A percentile compares a stretch with the other conserved stretches of the same genome.
Evolutionary conservation across 495 filamentous ascomycete genomes (phyloP).

Genomic region (Neurospora cerealis): DNA sequence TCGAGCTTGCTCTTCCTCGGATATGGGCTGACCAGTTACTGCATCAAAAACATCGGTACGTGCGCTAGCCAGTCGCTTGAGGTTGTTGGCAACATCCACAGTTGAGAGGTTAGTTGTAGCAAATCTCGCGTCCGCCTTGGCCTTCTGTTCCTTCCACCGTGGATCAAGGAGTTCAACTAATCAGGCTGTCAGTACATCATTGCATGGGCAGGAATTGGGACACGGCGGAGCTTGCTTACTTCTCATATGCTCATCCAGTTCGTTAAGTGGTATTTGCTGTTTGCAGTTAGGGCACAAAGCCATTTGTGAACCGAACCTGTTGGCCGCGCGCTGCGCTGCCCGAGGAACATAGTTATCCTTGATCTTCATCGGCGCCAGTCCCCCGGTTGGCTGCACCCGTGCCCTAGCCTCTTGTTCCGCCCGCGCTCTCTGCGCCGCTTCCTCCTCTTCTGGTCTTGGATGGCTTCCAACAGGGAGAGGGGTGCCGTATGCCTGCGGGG

Average conservation of each 20-base stretch:
- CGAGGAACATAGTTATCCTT: slow-evolving; percentile 85
- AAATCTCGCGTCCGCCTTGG: slow-evolving; percentile 73
- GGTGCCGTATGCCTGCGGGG: slow-evolving; percentile 26
- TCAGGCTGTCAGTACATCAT: slow-evolving; percentile 1
- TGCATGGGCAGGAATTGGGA: slow-evolving; percentile 2
- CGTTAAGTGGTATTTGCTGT: slow-evolving; percentile 73
- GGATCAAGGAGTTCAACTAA: slow-evolving; percentile 76
- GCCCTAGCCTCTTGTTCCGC: slow-evolving; percentile 64
- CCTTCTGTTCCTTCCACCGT: slow-evolving; percentile 90
- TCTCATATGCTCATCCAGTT: slow-evolving; percentile 89
- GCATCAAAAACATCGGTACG: slow-evolving; percentile 86
- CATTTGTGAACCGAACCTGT: slow-evolving; percentile 51
- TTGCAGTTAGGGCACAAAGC: slow-evolving; percentile 91
- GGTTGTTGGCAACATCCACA: slow-evolving; percentile 79
- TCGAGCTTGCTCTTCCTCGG: slow-evolving; percentile 65
- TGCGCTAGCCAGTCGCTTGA: slow-evolving; percentile 93
- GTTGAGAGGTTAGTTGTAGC: slow-evolving; percentile 83
- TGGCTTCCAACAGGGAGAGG: slow-evolving; percentile 15
- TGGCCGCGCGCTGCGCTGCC: slow-evolving; percentile 59
- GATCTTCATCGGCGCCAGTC: slow-evolving; percentile 77
- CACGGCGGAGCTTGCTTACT: slow-evolving; percentile 37
- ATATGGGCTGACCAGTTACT: slow-evolving; percentile 52
- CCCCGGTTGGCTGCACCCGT: slow-evolving; percentile 20
- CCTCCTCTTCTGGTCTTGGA: slow-evolving; percentile 41
- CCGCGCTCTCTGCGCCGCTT: slow-evolving; percentile 59